Conservation (phyloP, 2,329 filamentous ascomycete species). For the Sporothrix luriei region DNA sequence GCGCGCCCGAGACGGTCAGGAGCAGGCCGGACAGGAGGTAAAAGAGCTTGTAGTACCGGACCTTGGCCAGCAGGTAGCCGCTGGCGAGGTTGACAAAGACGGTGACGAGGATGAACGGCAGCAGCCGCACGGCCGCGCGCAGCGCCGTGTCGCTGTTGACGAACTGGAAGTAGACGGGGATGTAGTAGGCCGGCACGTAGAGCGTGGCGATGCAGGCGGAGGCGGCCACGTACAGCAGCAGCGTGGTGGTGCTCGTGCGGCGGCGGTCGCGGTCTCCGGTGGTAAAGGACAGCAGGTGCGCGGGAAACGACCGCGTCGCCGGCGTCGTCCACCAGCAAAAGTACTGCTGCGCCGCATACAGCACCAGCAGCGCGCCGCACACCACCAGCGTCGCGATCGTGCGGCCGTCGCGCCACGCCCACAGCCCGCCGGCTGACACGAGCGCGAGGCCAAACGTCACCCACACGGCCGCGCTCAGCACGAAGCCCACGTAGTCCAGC, state of each 20-base stretch:
- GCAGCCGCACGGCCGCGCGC: slow-evolving; percentile 44
- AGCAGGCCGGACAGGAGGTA: slow-evolving; percentile 35
- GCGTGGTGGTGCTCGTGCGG: slow-evolving; percentile 40
- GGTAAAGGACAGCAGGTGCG: slow-evolving; percentile 46
- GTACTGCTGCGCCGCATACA: slow-evolving; percentile 49
- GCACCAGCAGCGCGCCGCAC: slow-evolving; percentile 42
- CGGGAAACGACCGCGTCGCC: slow-evolving; percentile 49
- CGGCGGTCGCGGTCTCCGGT: neutral
- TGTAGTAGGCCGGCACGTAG: slow-evolving; percentile 51
- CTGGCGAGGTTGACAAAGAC: slow-evolving; percentile 38
- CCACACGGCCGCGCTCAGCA: slow-evolving; percentile 48
- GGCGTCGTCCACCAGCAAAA: slow-evolving; percentile 47
- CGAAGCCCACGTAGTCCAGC: slow-evolving; percentile 52
- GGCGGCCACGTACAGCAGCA: slow-evolving; percentile 49
- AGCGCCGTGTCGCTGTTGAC: slow-evolving; percentile 46
- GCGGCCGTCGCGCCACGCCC: slow-evolving; percentile 50
- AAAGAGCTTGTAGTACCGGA: slow-evolving; percentile 37
- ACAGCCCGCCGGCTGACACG: slow-evolving; percentile 52
- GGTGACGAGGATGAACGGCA: slow-evolving; percentile 45
- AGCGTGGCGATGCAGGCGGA: slow-evolving; percentile 40
- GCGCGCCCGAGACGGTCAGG: slow-evolving; percentile 34
- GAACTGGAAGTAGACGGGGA: slow-evolving; percentile 58
- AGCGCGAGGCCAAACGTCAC: slow-evolving; percentile 51
- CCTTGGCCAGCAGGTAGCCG: slow-evolving; percentile 27
- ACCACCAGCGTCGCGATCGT: slow-evolving; percentile 51